phyloP scores from a whole-genome alignment of 306 rosid genomes.

The Cucumis sativus region Cucumber_9930_V3 NC_026657.2:6446501-6447000 shows the following conservation, averaged over 20 bases:
- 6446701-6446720: slow-evolving; percentile 31
- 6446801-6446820: background rate
- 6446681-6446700: slow-evolving; percentile 26
- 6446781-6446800: slow-evolving; percentile 12
- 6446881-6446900: slow-evolving; percentile 62
- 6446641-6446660: slow-evolving; percentile 43
- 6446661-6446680: slow-evolving; percentile 30
- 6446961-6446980: slow-evolving; percentile 12
- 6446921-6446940: slow-evolving; percentile 12
- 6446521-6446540: slow-evolving; percentile 95
- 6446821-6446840: slow-evolving; percentile 9
- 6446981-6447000: slow-evolving; percentile 8
- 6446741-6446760: slow-evolving; percentile 43
- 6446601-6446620: slow-evolving; percentile 37
- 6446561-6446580: slow-evolving; percentile 56
- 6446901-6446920: slow-evolving; percentile 31
- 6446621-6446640: slow-evolving; percentile 43
- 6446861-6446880: slow-evolving; percentile 50
- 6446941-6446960: slow-evolving; percentile 35
- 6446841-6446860: slow-evolving; percentile 27
- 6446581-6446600: slow-evolving; percentile 37
- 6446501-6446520: slow-evolving; percentile 73
- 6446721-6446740: slow-evolving; percentile 37
- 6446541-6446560: slow-evolving; percentile 94
- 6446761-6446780: slow-evolving; percentile 35